phyloP scores from a whole-genome alignment of 352 stramenopile genomes.

The Phytophthora sp. region DNA sequence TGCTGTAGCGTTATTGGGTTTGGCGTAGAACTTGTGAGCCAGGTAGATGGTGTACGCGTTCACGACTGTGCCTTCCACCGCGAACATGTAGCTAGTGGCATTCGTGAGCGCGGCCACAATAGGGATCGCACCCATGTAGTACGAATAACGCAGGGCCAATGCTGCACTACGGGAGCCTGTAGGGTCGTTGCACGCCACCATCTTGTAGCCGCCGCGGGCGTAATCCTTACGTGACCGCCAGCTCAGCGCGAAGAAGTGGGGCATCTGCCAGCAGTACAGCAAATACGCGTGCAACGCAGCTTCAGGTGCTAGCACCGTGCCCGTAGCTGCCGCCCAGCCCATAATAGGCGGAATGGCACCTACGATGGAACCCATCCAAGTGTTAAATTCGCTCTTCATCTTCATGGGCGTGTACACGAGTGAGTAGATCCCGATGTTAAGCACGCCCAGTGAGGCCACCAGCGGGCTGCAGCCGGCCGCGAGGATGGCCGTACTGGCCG shows the following conservation, averaged over 20 bases:
- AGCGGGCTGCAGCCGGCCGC: slow-evolving; percentile 94
- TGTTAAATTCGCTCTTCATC: slow-evolving; percentile 96
- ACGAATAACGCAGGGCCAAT: slow-evolving; percentile 94
- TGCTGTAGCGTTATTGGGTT: slow-evolving; percentile 95
- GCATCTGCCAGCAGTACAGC: slow-evolving; percentile 99
- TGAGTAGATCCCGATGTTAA: slow-evolving; percentile 98
- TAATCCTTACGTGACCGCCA: slow-evolving; percentile 97
- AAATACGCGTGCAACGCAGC: slow-evolving; percentile 81
- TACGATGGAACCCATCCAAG: slow-evolving; percentile 98
- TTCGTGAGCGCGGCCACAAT: slow-evolving; percentile 91
- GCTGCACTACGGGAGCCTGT: slow-evolving; percentile 92
- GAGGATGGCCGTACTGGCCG: slow-evolving; percentile 91
- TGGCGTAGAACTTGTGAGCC: slow-evolving; percentile 94
- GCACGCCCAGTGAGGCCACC: slow-evolving; percentile 93
- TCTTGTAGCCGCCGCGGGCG: slow-evolving; percentile 92
- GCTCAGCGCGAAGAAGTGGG: slow-evolving; percentile 99
- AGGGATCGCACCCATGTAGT: slow-evolving; percentile 95
- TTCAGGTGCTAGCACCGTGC: slow-evolving; percentile 74
- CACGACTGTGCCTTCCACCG: slow-evolving; percentile 95
- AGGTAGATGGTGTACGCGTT: slow-evolving; percentile 97
- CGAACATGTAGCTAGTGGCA: slow-evolving; percentile 99
- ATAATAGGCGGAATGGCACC: slow-evolving; percentile 98
- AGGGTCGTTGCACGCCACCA: slow-evolving; percentile 94
- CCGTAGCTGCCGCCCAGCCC: slow-evolving; percentile 97
- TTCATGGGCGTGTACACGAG: slow-evolving; percentile 99